Conservation (phyloP, 2,329 filamentous ascomycete species). For the Fusarium oxysporum region DNA sequence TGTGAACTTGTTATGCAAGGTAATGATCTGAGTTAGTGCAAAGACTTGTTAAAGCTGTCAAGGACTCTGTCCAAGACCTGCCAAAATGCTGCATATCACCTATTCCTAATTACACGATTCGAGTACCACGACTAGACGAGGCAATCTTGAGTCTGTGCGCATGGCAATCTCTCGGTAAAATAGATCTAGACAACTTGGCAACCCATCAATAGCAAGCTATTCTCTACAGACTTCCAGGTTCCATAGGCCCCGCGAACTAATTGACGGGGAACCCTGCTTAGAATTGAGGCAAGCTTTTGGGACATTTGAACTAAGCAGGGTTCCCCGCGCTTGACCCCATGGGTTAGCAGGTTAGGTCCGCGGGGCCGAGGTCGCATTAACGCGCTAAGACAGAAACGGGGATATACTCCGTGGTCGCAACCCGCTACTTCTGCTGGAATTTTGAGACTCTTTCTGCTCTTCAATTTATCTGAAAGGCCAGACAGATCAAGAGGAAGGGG, state of each 20-base stretch:
- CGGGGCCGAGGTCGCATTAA: background rate
- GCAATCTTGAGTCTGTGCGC: background rate
- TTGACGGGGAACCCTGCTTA: background rate
- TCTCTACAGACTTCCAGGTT: background rate
- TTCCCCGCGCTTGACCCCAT: background rate
- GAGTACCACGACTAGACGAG: no score
- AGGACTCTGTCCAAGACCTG: background rate
- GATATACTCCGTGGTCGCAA: background rate
- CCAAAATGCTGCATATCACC: background rate
- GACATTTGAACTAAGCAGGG: background rate
- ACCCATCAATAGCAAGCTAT: background rate
- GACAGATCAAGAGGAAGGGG: fast-evolving
- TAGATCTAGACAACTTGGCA: background rate
- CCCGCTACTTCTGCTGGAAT: background rate
- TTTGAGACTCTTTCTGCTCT: background rate
- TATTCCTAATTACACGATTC: background rate
- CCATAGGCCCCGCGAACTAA: background rate
- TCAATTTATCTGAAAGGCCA: background rate
- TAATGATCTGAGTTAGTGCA: background rate
- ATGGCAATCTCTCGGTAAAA: background rate
- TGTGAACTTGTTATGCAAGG: fast-evolving
- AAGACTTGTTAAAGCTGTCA: fast-evolving
- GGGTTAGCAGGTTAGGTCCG: background rate
- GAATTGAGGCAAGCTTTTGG: background rate
- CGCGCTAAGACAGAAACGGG: background rate